Evolutionary conservation across 2,329 filamentous ascomycete species (phyloP).

Genomic region (Seiridium unicorne): DNA sequence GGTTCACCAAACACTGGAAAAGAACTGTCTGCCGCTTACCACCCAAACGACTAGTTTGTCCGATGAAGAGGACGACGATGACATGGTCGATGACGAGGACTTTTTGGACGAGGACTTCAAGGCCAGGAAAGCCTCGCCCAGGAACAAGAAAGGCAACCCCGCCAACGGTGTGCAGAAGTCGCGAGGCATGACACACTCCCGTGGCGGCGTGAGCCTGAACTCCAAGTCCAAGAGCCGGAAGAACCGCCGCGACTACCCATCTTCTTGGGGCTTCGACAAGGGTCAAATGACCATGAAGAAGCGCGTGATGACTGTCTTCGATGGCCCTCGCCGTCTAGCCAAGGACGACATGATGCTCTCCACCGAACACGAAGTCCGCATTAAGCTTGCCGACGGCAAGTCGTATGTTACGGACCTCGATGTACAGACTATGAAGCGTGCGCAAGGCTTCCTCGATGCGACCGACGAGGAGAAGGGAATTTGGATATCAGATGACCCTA

Average conservation of each 20-base stretch:
- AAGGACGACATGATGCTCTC: conserved; percentile 99
- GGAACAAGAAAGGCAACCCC: conserved; percentile 58
- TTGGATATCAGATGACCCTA: conserved; percentile 75
- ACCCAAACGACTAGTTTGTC: conserved; percentile 34
- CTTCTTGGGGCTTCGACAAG: conserved; percentile 88
- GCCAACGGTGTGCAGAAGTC: conserved; percentile 62
- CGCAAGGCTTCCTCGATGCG: conserved; percentile 78
- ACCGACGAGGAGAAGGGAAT: conserved; percentile 85
- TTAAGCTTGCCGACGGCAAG: conserved; percentile 73
- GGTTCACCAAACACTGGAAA: conserved; percentile 61
- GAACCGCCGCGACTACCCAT: conserved; percentile 89
- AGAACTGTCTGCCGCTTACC: conserved; percentile 55
- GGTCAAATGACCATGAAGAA: conserved; percentile 99
- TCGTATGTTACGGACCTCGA: conserved; percentile 91
- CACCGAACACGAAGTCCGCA: conserved; percentile 88
- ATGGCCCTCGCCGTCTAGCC: conserved; percentile 81
- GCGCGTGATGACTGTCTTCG: conserved; percentile 89
- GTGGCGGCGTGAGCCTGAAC: conserved; percentile 63
- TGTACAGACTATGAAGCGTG: conserved; percentile 82
- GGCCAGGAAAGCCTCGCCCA: conserved; percentile 50
- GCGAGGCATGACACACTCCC: conserved; percentile 74
- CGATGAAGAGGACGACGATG: conserved; percentile 53
- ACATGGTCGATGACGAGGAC: conserved; percentile 56
- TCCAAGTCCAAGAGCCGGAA: conserved; percentile 70
- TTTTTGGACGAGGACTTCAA: conserved; percentile 53